phyloP scores from a whole-genome alignment of 2,329 filamentous ascomycete genomes.

The Ophidiomyces ophidiicola region DNA sequence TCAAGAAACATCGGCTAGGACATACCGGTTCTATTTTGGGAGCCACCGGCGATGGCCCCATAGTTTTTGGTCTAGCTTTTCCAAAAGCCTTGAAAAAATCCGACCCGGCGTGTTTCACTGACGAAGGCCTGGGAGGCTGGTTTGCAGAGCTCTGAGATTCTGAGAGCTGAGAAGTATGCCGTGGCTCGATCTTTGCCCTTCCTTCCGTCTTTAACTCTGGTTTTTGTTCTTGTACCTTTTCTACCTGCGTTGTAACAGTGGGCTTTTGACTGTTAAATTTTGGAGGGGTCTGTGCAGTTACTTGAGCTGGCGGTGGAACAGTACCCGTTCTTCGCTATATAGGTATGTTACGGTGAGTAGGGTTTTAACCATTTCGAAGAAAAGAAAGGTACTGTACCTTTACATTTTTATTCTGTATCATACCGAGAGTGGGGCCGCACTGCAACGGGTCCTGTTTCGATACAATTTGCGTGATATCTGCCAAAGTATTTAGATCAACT shows the following conservation, averaged over 20 bases:
- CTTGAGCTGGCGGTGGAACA: not conserved
- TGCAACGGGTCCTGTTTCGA: slow-evolving; percentile 51
- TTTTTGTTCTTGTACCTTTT: not conserved
- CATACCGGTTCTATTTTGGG: slow-evolving; percentile 27
- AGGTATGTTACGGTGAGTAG: not conserved
- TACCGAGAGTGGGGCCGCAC: slow-evolving; percentile 53
- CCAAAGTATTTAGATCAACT: slow-evolving; percentile 59
- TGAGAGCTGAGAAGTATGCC: slow-evolving; percentile 17
- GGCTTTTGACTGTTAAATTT: slow-evolving; percentile 3
- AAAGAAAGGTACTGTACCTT: slow-evolving; percentile 37
- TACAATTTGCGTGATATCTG: slow-evolving; percentile 53
- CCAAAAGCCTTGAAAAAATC: slow-evolving; percentile 70
- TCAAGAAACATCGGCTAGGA: no score
- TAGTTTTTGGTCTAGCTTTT: slow-evolving; percentile 50
- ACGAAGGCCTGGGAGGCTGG: slow-evolving; percentile 28
- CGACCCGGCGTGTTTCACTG: slow-evolving; percentile 48
- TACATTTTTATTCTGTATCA: slow-evolving; percentile 60
- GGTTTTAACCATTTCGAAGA: not conserved
- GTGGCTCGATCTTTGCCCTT: slow-evolving; percentile 4
- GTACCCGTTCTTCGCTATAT: slow-evolving; percentile 11
- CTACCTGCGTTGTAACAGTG: slow-evolving; percentile 3
- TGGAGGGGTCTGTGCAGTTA: not conserved
- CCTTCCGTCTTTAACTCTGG: slow-evolving; percentile 1
- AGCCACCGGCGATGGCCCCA: slow-evolving; percentile 31
- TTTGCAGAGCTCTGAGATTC: slow-evolving; percentile 24